Evolutionary conservation across 257 asterid species (phyloP).

Genomic region (Fraxinus quadrangulata): DNA sequence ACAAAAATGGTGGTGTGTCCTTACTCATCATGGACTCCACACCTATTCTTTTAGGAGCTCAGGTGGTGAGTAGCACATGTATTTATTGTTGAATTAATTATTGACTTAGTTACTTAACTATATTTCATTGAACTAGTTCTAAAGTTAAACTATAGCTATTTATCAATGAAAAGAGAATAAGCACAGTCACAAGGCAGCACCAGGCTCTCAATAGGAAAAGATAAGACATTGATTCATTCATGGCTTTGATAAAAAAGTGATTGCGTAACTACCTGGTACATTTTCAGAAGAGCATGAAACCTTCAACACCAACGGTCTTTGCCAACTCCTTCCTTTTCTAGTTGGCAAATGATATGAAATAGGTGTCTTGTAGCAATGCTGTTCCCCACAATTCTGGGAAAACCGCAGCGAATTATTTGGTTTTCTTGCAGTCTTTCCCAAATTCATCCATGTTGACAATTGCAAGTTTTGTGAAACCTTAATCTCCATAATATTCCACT

Average conservation of each 20-base stretch:
- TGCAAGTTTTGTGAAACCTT: constrained; percentile 49
- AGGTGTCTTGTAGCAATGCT: constrained; percentile 27
- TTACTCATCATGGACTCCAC: not conserved
- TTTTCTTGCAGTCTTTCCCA: constrained; percentile 38
- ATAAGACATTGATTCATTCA: not conserved
- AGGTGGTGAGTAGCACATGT: not conserved
- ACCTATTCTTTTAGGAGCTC: not conserved
- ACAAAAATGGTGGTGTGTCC: not conserved
- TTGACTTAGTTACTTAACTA: not conserved
- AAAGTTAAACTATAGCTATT: not conserved
- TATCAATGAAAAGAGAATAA: not conserved
- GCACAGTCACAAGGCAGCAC: not conserved
- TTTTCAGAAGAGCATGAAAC: constrained; percentile 64
- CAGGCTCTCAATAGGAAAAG: not conserved
- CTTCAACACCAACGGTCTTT: constrained; percentile 36
- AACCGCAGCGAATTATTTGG: constrained; percentile 45
- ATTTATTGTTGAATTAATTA: not conserved
- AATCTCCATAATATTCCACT: constrained; percentile 55
- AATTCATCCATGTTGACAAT: constrained; percentile 39
- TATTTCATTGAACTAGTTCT: not conserved
- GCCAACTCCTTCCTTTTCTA: constrained; percentile 28
- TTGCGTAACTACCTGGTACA: constrained; percentile 53
- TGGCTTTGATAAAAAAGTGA: not conserved
- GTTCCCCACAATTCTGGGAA: constrained; percentile 32
- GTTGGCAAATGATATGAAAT: constrained; percentile 37